A percentile compares a stretch with the other conserved stretches of the same genome.
phyloP scores from a whole-genome alignment of 2,329 filamentous ascomycete genomes.

The Aspergillus luchuensis region DNA sequence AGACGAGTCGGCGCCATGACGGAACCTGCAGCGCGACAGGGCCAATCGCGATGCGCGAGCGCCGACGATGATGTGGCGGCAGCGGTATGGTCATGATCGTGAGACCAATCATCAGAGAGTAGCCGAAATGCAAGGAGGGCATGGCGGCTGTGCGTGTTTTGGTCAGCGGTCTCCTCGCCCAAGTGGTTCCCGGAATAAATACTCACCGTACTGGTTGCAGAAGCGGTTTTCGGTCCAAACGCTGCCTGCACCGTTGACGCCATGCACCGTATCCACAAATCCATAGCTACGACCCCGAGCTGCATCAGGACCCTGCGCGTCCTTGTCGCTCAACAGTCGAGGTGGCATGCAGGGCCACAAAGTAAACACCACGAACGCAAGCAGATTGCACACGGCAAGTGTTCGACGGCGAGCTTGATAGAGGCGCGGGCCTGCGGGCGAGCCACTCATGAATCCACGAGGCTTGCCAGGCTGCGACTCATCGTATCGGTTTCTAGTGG shows the following conservation, averaged over 20 bases:
- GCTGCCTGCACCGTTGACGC: slow-evolving; percentile 61
- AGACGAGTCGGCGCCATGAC: slow-evolving; percentile 55
- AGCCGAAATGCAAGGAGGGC: slow-evolving; percentile 75
- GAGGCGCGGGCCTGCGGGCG: slow-evolving; percentile 52
- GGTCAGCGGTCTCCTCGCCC: neutral
- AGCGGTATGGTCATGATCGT: slow-evolving; percentile 69
- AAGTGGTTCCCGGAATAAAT: neutral
- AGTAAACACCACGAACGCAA: slow-evolving; percentile 62
- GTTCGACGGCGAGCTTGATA: slow-evolving; percentile 60
- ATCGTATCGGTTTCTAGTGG: slow-evolving; percentile 57
- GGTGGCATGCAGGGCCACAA: slow-evolving; percentile 64
- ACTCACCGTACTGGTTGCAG: slow-evolving; percentile 71
- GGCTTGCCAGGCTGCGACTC: slow-evolving; percentile 44
- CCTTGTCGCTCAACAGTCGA: slow-evolving; percentile 56
- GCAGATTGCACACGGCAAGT: slow-evolving; percentile 60
- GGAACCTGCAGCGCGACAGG: slow-evolving; percentile 46
- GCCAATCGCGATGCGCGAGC: slow-evolving; percentile 26
- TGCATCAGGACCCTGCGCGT: slow-evolving; percentile 58
- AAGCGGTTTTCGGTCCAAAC: slow-evolving; percentile 74
- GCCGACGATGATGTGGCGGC: slow-evolving; percentile 55
- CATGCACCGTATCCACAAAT: slow-evolving; percentile 63
- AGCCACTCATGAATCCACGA: slow-evolving; percentile 39
- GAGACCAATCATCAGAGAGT: slow-evolving; percentile 71
- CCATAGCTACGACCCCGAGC: slow-evolving; percentile 61
- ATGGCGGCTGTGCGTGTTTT: slow-evolving; percentile 59